Conservation (phyloP, 176 grass and related monocot genomes). For the Oryza brachyantha region DNA sequence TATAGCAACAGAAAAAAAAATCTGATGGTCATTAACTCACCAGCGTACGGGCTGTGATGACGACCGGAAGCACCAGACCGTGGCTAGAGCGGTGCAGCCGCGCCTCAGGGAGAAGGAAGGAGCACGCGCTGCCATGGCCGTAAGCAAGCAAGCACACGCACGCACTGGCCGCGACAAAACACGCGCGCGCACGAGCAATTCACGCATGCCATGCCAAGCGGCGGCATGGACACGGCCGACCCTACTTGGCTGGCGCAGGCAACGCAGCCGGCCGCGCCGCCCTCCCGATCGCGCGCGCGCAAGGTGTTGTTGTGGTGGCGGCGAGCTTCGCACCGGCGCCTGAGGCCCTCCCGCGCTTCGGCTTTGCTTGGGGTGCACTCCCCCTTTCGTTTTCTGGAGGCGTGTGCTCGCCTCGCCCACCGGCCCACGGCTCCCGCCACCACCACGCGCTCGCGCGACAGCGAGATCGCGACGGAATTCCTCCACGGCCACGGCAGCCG, state of each 20-base stretch:
- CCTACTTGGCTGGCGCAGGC: background rate
- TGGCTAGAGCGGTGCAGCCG: background rate
- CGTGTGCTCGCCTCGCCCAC: slow-evolving; percentile 14
- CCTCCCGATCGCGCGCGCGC: background rate
- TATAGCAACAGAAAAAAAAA: no score
- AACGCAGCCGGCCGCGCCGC: background rate
- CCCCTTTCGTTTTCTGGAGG: background rate
- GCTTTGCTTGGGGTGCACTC: background rate
- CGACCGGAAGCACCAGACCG: no score
- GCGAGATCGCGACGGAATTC: background rate
- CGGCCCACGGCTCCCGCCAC: no score
- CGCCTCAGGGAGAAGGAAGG: background rate
- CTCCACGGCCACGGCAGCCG: background rate
- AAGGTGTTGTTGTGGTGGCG: no score
- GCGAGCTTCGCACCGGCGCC: background rate
- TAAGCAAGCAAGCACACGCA: background rate
- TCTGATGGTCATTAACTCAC: background rate
- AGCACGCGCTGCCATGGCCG: background rate
- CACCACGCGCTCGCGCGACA: no score
- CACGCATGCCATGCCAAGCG: background rate
- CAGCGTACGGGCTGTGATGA: no score
- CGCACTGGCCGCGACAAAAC: no score
- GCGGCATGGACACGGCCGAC: background rate
- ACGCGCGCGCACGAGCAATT: no score
- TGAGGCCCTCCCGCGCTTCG: no score